Evolutionary conservation across 2,329 filamentous ascomycete genomes (phyloP).

Genomic region (Malbranchea zuffiana): DNA sequence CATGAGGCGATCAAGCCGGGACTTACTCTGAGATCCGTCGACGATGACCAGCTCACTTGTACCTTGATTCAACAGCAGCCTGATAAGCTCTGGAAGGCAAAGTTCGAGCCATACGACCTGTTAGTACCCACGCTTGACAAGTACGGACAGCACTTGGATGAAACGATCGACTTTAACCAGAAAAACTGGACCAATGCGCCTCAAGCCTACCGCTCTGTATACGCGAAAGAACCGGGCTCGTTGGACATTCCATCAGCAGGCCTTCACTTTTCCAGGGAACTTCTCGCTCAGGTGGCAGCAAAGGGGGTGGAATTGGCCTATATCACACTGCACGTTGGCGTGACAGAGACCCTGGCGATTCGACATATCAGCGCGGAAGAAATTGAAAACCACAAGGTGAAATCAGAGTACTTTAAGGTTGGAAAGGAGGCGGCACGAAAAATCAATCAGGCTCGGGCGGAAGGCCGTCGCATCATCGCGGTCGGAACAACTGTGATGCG

Average conservation of each 20-base stretch:
- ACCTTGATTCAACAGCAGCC: neutral
- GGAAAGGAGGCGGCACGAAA: neutral
- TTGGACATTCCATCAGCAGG: neutral
- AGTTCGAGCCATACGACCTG: neutral
- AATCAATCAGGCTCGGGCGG: neutral
- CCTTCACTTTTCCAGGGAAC: neutral
- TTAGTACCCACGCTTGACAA: neutral
- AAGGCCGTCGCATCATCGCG: neutral
- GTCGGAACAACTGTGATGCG: slow-evolving; percentile 1
- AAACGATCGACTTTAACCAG: neutral
- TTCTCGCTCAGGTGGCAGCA: neutral
- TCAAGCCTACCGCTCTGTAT: neutral
- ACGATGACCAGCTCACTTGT: neutral
- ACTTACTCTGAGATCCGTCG: neutral
- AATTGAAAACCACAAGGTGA: slow-evolving; percentile 1
- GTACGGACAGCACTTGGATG: neutral
- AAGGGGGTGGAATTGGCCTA: neutral
- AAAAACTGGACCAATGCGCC: neutral
- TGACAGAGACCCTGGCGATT: neutral
- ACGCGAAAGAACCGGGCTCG: neutral
- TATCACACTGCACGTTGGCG: slow-evolving; percentile 1
- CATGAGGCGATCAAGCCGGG: neutral
- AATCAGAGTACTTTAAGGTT: slow-evolving; percentile 1
- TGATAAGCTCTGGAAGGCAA: neutral
- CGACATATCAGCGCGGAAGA: slow-evolving; percentile 1